phyloP scores from a whole-genome alignment of 139 green algal species.

The Chlamydomonas asymmetrica region DNA sequence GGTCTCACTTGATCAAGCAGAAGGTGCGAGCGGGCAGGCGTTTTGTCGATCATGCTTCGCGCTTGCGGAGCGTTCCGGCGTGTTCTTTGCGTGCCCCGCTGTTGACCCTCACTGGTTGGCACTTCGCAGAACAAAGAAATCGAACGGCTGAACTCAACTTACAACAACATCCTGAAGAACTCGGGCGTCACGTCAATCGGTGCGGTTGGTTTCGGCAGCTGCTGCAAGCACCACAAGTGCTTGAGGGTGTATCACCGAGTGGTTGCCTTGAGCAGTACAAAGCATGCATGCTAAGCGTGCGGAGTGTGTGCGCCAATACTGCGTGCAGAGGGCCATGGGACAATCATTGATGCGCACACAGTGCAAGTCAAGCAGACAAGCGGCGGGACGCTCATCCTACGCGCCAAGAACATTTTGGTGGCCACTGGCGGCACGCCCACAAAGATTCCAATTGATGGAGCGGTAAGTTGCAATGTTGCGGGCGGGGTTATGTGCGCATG shows the following conservation, averaged over 20 bases:
- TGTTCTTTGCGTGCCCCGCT: neutral
- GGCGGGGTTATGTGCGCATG: too few species aligned
- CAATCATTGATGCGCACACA: slow-evolving; percentile 80
- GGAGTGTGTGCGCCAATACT: too few species aligned
- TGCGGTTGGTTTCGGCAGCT: slow-evolving; percentile 22
- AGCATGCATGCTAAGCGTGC: too few species aligned
- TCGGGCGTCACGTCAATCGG: slow-evolving; percentile 59
- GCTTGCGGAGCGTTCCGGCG: neutral
- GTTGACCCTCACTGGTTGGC: neutral
- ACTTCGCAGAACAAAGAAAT: slow-evolving; percentile 88
- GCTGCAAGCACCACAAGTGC: too few species aligned
- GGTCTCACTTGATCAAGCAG: slow-evolving; percentile 44
- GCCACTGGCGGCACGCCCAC: slow-evolving; percentile 75
- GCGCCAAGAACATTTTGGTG: slow-evolving; percentile 81
- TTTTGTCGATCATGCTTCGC: neutral
- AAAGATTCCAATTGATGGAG: slow-evolving; percentile 29
- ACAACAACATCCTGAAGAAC: slow-evolving; percentile 81
- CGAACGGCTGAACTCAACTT: slow-evolving; percentile 85
- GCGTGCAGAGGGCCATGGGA: slow-evolving; percentile 82
- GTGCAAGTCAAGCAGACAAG: slow-evolving; percentile 58
- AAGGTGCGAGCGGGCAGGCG: slow-evolving; percentile 35
- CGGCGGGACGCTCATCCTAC: slow-evolving; percentile 41
- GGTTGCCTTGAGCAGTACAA: too few species aligned
- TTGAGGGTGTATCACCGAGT: too few species aligned
- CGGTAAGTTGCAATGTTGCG: slow-evolving; percentile 9